Base-by-base conservation (phyloP, 2,329 filamentous ascomycete genomes). In the Aspergillus intermedius region DNA sequence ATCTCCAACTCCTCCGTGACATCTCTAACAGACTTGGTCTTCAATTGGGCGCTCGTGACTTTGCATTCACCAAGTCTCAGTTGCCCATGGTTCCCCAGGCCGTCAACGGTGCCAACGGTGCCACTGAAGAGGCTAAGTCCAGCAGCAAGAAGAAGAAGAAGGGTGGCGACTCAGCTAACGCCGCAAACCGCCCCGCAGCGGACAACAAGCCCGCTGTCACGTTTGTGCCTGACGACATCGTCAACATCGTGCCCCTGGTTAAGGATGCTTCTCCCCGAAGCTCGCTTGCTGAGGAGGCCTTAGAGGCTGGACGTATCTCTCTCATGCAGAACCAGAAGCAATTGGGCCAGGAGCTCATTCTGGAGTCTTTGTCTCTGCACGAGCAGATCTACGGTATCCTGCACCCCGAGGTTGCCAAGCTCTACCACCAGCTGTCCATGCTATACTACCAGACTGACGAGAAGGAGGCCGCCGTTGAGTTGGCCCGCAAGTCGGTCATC, bases 341-440 rank as follows among this genome's bases (percentile, higher is more conserved):
- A 72, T 82, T 98, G 42, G 93, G 93, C 37, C 91, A 96, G 70
- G 93, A 98, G 70, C 80, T 98, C 49, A 80, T 98, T 25, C 76
- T 97, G n/a, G 93, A 98, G 71, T 96, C 91, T 34, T 75, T 98
- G 52, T 95, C 93, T 42, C 77, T 98, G 40, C 91, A 98, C 63
- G 93, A 98, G 76, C 93, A 98, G 70, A 97, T 98, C 58, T 98
- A 98, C 63, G 93, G 93, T 52, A 94, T 97, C 49, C 78, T 98
- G 22, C 93, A 98, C 66, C 91, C 93, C 1, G 93, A 98, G 72
- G 91, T 97, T 51, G 93, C 91, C 42, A 84, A 91, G 55, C 87
- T 95, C 23, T 98, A 98, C 76, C 91, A 95, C 71, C 90, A 87
- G 46, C 73, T 98, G 42, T 95, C 93, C 2, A 95, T 95, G 77